Evolutionary conservation across 805 yeast genomes (phyloP).

Genomic region (Candida broadrunensis): DNA sequence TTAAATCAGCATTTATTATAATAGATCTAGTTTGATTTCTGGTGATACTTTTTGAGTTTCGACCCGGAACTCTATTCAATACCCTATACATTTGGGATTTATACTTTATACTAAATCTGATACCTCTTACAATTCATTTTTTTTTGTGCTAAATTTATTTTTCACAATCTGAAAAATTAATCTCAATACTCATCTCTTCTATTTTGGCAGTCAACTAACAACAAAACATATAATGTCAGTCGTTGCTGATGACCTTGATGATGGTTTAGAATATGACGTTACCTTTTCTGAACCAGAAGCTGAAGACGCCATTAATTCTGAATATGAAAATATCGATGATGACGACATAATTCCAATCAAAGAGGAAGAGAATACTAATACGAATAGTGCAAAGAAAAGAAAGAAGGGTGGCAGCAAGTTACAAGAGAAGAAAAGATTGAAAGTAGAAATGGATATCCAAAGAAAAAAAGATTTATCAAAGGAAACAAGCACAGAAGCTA

Average conservation of each 20-base stretch:
- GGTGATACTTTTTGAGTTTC: neutral
- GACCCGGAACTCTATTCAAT: neutral
- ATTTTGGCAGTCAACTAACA: neutral
- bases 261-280: conserved; percentile 64
- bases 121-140: too few species aligned
- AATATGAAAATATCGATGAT: conserved; percentile 27
- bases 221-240: neutral
- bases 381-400: conserved; percentile 12
- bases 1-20: conserved; percentile 34
- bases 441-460: conserved; percentile 61
- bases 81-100: neutral
- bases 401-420: conserved; percentile 24
- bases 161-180: neutral
- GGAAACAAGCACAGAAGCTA: conserved; percentile 49
- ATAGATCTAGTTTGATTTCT: conserved; percentile 11
- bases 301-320: conserved; percentile 10
- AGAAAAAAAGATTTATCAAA: conserved; percentile 55
- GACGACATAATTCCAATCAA: conserved; percentile 24
- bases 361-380: conserved; percentile 10
- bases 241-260: conserved; percentile 74
- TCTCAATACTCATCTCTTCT: neutral
- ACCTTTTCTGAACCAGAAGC: conserved; percentile 21
- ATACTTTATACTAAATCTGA: too few species aligned
- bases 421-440: conserved; percentile 62
- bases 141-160: neutral